A percentile compares a stretch with the other conserved stretches of the same genome.
phyloP scores from a whole-genome alignment of 345 rosid species.

The Brassica carinata region DNA sequence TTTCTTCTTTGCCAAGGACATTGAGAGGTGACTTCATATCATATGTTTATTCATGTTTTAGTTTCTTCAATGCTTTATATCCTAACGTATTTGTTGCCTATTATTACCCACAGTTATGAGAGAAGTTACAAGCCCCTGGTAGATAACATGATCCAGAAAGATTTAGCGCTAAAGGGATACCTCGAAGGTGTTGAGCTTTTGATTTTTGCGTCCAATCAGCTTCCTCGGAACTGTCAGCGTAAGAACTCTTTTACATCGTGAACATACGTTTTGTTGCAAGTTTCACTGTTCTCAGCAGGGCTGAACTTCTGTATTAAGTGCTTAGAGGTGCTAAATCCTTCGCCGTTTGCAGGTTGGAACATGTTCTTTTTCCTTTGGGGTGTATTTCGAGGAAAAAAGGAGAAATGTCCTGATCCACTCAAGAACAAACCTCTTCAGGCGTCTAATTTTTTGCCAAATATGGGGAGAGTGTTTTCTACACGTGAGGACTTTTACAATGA shows the following conservation, averaged over 20 bases:
- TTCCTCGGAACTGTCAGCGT: conserved; percentile 85
- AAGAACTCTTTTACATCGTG: conserved; percentile 45
- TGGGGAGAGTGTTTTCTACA: conserved; percentile 40
- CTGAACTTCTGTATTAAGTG: background rate
- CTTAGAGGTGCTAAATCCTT: conserved; percentile 10
- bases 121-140: conserved; percentile 71
- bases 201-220: conserved; percentile 84
- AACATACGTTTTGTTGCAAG: conserved; percentile 12
- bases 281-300: conserved; percentile 3
- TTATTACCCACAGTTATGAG: conserved; percentile 71
- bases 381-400: conserved; percentile 67
- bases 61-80: conserved; percentile 15
- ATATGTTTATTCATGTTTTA: background rate
- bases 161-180: conserved; percentile 82
- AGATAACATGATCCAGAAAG: conserved; percentile 78
- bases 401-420: conserved; percentile 43
- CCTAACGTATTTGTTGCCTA: conserved; percentile 15
- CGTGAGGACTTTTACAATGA: conserved; percentile 40
- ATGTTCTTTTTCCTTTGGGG: conserved; percentile 86
- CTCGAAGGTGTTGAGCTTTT: conserved; percentile 74
- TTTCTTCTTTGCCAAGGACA: conserved; percentile 91
- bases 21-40: conserved; percentile 59
- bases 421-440: conserved; percentile 40
- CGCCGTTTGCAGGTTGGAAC: conserved; percentile 78
- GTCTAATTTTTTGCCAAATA: conserved; percentile 28